Evolutionary conservation across 352 stramenopile genomes (phyloP).

Genomic region (Phytophthora pseudosyringae): DNA sequence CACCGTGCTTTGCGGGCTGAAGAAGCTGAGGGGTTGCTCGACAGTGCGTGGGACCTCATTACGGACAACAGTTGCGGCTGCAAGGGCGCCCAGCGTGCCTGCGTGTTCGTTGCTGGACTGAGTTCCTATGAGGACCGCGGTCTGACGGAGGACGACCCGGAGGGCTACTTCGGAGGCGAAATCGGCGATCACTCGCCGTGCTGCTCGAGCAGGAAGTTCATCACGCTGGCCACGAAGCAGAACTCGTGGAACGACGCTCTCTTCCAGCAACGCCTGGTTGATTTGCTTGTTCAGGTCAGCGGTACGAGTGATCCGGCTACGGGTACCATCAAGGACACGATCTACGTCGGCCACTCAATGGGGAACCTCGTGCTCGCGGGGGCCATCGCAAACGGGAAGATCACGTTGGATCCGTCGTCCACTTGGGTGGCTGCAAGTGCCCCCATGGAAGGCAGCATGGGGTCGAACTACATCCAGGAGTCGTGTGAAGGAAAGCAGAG

Average conservation of each 20-base stretch:
- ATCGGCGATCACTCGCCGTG: slow-evolving; percentile 61
- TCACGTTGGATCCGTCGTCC: slow-evolving; percentile 37
- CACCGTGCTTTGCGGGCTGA: slow-evolving; percentile 31
- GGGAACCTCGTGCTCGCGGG: slow-evolving; percentile 56
- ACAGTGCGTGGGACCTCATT: slow-evolving; percentile 30
- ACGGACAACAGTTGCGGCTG: slow-evolving; percentile 47
- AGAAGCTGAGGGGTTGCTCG: slow-evolving; percentile 25
- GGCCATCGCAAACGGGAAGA: slow-evolving; percentile 45
- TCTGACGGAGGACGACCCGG: slow-evolving; percentile 36
- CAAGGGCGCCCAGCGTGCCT: slow-evolving; percentile 44
- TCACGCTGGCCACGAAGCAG: slow-evolving; percentile 51
- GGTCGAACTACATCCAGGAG: slow-evolving; percentile 50
- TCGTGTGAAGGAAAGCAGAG: slow-evolving; percentile 37
- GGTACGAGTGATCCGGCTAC: slow-evolving; percentile 37
- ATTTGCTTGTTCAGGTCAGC: slow-evolving; percentile 45
- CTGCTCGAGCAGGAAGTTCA: slow-evolving; percentile 62
- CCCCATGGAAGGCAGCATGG: slow-evolving; percentile 56
- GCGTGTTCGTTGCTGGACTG: slow-evolving; percentile 67
- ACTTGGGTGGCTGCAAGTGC: slow-evolving; percentile 47
- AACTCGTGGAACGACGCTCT: slow-evolving; percentile 50
- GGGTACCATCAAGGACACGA: slow-evolving; percentile 63
- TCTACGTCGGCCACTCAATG: slow-evolving; percentile 73
- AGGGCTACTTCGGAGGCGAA: slow-evolving; percentile 54
- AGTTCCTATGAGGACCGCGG: slow-evolving; percentile 40
- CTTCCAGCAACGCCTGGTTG: slow-evolving; percentile 49